Evolutionary conservation across 352 stramenopile species (phyloP).

Genomic region (Pythium rishiriense): DNA sequence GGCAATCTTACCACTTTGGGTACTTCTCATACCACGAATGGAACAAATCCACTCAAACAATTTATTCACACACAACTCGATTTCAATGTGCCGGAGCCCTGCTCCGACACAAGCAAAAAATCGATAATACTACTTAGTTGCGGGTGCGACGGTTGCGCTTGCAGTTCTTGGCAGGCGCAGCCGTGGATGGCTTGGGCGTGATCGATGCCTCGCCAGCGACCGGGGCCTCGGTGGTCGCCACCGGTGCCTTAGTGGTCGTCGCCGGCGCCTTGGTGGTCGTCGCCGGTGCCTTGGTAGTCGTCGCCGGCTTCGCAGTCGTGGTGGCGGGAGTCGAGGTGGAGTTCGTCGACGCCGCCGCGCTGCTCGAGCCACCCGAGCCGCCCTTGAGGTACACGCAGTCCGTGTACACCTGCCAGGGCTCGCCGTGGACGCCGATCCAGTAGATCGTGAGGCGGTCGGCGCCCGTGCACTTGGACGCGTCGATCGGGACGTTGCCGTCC

Average conservation of each 20-base stretch:
- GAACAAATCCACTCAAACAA: neutral
- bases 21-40: neutral
- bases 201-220: conserved; percentile 10
- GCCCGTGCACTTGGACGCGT: conserved; percentile 41
- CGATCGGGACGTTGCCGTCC: conserved; percentile 37
- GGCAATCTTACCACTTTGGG: too few species aligned
- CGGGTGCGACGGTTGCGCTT: conserved; percentile 15
- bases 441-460: conserved; percentile 54
- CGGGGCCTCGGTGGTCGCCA: neutral
- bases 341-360: neutral
- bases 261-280: conserved; percentile 13
- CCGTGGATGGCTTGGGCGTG: neutral
- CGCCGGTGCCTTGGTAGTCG: conserved; percentile 5
- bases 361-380: conserved; percentile 18
- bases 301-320: conserved; percentile 2
- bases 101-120: too few species aligned
- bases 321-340: conserved; percentile 1
- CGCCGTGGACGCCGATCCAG: conserved; percentile 56
- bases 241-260: conserved; percentile 2
- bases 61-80: neutral
- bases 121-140: conserved; percentile 9
- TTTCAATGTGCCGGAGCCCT: too few species aligned
- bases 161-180: conserved; percentile 14
- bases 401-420: conserved; percentile 63
- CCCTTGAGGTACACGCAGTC: conserved; percentile 55